Conservation (phyloP, 2,329 filamentous ascomycete genomes). For the Aspergillus transmontanensis region DNA sequence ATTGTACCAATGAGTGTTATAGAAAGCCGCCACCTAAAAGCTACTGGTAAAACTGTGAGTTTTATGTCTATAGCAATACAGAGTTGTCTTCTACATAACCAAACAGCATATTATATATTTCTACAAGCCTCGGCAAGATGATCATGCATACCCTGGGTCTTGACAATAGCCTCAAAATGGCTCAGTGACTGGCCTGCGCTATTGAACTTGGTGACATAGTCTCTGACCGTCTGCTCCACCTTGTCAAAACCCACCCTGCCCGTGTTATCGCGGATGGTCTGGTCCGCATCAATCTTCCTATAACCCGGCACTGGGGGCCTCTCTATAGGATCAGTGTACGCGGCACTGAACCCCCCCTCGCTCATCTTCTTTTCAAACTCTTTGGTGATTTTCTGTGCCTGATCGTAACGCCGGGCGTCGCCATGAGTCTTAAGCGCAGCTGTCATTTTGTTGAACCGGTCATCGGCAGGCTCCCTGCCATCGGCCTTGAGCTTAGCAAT, state of each 20-base stretch:
- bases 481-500: background rate
- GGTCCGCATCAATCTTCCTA: background rate
- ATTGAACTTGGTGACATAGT: background rate
- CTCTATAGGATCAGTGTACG: background rate
- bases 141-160: background rate
- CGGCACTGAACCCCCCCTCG: rapidly evolving
- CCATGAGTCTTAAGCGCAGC: background rate
- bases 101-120: rapidly evolving
- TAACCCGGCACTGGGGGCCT: background rate
- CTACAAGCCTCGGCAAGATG: background rate
- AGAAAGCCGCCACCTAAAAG: rapidly evolving
- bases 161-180: background rate
- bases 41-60: too few relatives aligned
- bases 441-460: background rate
- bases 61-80: background rate
- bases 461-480: background rate
- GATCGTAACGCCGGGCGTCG: background rate
- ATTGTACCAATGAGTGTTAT: background rate
- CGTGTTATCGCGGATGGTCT: background rate
- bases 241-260: background rate
- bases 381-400: background rate
- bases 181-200: background rate
- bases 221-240: background rate
- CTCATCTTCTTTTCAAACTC: background rate
- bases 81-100: background rate